Base-by-base conservation (phyloP, 805 yeast genomes). In the Alloascoidea hylecoeti region DNA sequence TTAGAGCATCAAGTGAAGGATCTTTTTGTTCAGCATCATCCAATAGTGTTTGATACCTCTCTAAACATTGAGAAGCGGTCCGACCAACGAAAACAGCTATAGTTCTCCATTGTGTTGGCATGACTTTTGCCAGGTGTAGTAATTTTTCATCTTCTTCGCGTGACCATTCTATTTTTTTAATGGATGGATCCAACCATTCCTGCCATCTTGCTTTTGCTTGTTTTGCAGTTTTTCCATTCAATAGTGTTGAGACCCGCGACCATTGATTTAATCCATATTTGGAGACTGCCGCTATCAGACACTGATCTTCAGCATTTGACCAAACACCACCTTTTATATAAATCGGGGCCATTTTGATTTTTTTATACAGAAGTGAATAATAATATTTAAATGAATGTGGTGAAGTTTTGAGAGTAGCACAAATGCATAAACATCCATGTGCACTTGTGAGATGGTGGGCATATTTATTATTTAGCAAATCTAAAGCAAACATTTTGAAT, bases 31-130 rank as follows among this genome's bases (percentile, higher is more conserved):
- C 63, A 3, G 64, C 64, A 37, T 70, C 78, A 37, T 73, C 78
- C 14, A 86, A 52, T 15, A 86, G 61, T 44, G 63, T 66, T 51
- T 83, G 94, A 52, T 85, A 89, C 40, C 96, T 61, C 45, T 85
- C 94, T 5, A 84, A 72, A 56, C 95, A 84, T 42, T 80, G 81
- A 12, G 83, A 76, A 0, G 95, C 89, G 0, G 96, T 83, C 42
- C 96, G 63, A 0, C 88, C 86, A 54, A 88, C 61, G 5, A 77
- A 55, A 4, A 82, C 72, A 1, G 94, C 80, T n/a, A 92, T 82
- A 1, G 92, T 75, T 35, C 94, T 70, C 98, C 98, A 89, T 57
- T 88, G 96, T 44, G 88, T 85, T 1, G 97, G 96, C 46, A 88
- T 59, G 23, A 75, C 55, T 46, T 72, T 70, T 0, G 82, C 86